phyloP scores from a whole-genome alignment of 768 basidiomycete species.

The Rhodosporidiobolus odoratus region DNA sequence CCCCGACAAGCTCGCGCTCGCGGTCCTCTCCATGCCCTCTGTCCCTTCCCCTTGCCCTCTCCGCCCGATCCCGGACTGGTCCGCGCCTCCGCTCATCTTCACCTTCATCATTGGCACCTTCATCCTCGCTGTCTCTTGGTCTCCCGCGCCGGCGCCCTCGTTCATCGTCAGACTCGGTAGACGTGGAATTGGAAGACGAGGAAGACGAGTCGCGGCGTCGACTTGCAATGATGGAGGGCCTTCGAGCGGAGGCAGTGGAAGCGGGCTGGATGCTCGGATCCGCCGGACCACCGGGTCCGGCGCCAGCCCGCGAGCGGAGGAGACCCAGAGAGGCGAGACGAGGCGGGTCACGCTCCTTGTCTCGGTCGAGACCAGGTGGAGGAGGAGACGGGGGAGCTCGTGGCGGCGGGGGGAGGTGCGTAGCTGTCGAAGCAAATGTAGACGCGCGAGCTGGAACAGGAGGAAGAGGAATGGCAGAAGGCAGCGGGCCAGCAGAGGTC shows the following conservation, averaged over 20 bases:
- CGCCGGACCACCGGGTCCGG: background rate
- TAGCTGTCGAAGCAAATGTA: too few species aligned
- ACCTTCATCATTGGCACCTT: too few species aligned
- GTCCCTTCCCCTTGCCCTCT: background rate
- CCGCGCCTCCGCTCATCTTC: too few species aligned
- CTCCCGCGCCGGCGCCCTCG: background rate
- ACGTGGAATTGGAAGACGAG: too few species aligned
- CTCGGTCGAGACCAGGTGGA: too few species aligned
- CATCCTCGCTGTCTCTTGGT: too few species aligned
- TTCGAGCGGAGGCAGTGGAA: background rate
- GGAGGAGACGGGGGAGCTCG: background rate
- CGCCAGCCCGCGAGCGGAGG: background rate
- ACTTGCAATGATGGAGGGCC: too few species aligned
- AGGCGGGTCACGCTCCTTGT: too few species aligned
- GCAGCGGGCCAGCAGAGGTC: background rate
- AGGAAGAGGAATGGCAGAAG: background rate
- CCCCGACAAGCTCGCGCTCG: background rate
- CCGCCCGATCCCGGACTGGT: too few species aligned
- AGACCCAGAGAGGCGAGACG: slow-evolving; percentile 6
- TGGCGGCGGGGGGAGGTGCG: background rate
- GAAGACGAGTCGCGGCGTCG: too few species aligned
- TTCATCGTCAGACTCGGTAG: too few species aligned
- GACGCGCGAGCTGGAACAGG: too few species aligned
- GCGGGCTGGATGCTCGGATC: background rate
- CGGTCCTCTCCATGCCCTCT: background rate